Evolutionary conservation across 257 asterid species (phyloP).

Genomic region (Fraxinus americana): DNA sequence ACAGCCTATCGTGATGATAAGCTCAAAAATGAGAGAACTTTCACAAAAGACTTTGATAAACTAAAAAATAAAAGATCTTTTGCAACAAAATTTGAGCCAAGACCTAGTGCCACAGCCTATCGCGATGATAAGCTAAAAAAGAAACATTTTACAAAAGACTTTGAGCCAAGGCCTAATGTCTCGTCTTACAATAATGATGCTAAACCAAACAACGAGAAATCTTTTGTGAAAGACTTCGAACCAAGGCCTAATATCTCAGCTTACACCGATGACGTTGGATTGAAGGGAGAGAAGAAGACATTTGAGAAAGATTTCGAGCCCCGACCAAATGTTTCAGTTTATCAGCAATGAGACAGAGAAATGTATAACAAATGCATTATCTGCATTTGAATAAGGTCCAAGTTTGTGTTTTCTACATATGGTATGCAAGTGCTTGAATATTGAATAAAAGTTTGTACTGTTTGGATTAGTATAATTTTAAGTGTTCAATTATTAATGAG

Average conservation of each 20-base stretch:
- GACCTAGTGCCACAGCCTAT: conserved; percentile 24
- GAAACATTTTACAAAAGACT: neutral
- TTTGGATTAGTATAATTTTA: neutral
- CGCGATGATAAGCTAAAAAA: neutral
- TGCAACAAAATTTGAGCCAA: conserved; percentile 17
- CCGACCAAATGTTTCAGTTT: conserved; percentile 11
- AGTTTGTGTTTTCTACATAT: neutral
- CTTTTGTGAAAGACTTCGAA: conserved; percentile 27
- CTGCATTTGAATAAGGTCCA: neutral
- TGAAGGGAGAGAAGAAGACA: neutral
- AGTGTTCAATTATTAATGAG: neutral
- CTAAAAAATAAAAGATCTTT: neutral
- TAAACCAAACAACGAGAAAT: neutral
- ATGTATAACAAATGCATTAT: neutral
- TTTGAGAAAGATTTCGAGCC: conserved; percentile 19
- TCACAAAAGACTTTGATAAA: conserved; percentile 2
- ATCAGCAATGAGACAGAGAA: neutral
- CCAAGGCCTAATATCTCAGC: conserved; percentile 33
- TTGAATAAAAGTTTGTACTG: neutral
- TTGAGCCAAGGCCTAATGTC: conserved; percentile 29
- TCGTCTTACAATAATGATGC: conserved; percentile 10
- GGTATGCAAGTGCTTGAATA: neutral
- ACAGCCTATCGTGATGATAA: neutral
- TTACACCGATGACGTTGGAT: conserved; percentile 12
- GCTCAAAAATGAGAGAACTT: neutral